Evolutionary conservation across 257 asterid genomes (phyloP).

Genomic region (Lavandula angustifolia): DNA sequence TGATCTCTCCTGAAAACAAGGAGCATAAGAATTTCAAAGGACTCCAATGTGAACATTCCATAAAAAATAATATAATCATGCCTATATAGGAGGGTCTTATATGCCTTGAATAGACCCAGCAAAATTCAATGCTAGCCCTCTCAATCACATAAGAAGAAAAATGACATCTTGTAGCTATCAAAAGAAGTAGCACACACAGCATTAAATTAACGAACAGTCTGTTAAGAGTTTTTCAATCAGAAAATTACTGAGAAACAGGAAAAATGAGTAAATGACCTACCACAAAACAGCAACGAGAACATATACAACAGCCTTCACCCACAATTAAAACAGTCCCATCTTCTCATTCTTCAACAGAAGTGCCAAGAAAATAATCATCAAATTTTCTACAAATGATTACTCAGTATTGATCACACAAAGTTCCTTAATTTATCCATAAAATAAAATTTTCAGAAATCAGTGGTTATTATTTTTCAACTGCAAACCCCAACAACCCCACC

Average conservation of each 20-base stretch:
- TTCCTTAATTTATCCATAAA: background rate
- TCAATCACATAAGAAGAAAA: slow-evolving; percentile 14
- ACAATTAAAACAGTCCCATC: background rate
- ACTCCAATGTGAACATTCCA: background rate
- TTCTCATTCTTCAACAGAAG: background rate
- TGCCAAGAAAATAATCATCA: background rate
- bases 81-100: background rate
- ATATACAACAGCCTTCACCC: background rate
- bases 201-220: slow-evolving; percentile 8
- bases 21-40: background rate
- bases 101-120: slow-evolving; percentile 11
- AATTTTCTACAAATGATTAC: background rate
- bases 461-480: background rate
- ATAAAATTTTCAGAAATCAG: slow-evolving; percentile 2
- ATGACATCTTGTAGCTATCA: slow-evolving; percentile 8
- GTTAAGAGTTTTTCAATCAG: background rate
- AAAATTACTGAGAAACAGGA: background rate
- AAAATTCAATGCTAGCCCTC: slow-evolving; percentile 5
- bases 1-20: slow-evolving; percentile 13
- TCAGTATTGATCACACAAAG: background rate
- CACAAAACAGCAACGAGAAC: slow-evolving; percentile 9
- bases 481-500: too few relatives aligned
- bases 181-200: slow-evolving; percentile 2
- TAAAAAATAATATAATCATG: background rate
- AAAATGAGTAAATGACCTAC: background rate